Evolutionary conservation across 345 rosid species (phyloP), one percentile per base, ranked within the genome.

Genomic region (thale cress (Arabidopsis thaliana)): DNA sequence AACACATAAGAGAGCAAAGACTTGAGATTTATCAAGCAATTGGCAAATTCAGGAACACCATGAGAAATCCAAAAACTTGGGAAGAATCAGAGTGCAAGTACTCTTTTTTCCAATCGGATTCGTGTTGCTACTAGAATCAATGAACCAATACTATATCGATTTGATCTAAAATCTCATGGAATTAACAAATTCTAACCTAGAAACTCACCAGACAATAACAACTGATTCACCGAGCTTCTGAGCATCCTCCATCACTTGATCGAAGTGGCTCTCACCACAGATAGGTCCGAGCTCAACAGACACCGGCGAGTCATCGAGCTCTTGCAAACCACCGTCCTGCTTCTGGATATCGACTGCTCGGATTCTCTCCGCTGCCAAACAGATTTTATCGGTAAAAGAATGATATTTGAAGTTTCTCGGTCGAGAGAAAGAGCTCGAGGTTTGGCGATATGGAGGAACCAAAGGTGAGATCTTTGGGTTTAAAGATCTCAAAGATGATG

Each of bases 231-330:
- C 86, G 3, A 78, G 87, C 75, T 84, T 89, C 55, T 86, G 88
- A 42, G 97, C 92, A 73, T 89, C 97, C 1, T 89, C 89, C 60
- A 95, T 69, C 62, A 95, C 86, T 62, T 86, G 86, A 82, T 90
- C 89, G 71, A 95, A 92, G 56, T 84, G 87, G 70, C 64, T 86
- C 79, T 90, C 97, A 65, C 84, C 81, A 72, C 76, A 67, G 74
- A 95, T 84, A 46, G 79, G 83, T 37, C 70, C 80, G 12, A 90
- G 83, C 71, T 87, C 88, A 12, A 89, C 41, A 1, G 92, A 84
- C 7, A 87, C 79, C 36, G 95, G 98, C 3, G 86, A 80, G 23
- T 86, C 93, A 76, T 87, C 92, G 67, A 84, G 53, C 78, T 83
- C 85, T 64, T 75, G 81, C 55, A 78, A 50, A 16, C 78, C 84